A percentile compares a stretch with the other conserved stretches of the same genome.
phyloP scores from a whole-genome alignment of 1,284 basidiomycete species.

The Malassezia psittaci region DNA sequence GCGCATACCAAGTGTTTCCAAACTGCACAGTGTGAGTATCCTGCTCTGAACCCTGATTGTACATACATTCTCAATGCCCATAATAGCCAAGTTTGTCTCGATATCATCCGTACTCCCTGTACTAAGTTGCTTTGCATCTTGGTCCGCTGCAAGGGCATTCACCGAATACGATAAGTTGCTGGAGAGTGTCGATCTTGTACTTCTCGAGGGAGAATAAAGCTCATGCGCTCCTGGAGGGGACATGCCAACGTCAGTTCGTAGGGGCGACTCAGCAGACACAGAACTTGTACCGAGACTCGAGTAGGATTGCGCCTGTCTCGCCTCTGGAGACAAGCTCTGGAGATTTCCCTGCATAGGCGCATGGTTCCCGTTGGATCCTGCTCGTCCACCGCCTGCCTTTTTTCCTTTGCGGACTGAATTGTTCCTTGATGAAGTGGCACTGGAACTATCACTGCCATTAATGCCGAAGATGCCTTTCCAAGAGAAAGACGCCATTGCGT shows the following conservation, averaged over 20 bases:
- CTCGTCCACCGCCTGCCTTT: neutral
- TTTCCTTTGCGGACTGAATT: neutral
- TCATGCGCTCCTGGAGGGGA: too few species aligned
- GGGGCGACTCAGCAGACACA: too few species aligned
- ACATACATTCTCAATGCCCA: slow-evolving; percentile 12
- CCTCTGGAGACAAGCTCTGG: too few species aligned
- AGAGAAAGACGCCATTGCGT: slow-evolving; percentile 32
- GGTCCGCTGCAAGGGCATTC: neutral
- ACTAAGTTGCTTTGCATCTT: too few species aligned
- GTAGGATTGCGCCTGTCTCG: too few species aligned
- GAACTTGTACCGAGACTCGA: too few species aligned
- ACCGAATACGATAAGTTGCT: neutral
- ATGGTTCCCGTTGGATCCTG: too few species aligned
- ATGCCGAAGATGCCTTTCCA: slow-evolving; percentile 41
- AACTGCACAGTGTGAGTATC: slow-evolving; percentile 19
- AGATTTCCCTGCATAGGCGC: too few species aligned
- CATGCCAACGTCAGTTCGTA: too few species aligned
- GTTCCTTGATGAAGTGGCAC: neutral
- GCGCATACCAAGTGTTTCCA: slow-evolving; percentile 36
- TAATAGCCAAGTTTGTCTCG: neutral
- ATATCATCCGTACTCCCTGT: neutral
- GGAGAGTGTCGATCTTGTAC: too few species aligned
- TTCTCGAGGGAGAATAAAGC: too few species aligned
- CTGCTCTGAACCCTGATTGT: neutral
- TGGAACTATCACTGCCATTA: slow-evolving; percentile 6